phyloP scores from a whole-genome alignment of 371 early-diverging fungal species.

The Capniomyces stellatus region DNA sequence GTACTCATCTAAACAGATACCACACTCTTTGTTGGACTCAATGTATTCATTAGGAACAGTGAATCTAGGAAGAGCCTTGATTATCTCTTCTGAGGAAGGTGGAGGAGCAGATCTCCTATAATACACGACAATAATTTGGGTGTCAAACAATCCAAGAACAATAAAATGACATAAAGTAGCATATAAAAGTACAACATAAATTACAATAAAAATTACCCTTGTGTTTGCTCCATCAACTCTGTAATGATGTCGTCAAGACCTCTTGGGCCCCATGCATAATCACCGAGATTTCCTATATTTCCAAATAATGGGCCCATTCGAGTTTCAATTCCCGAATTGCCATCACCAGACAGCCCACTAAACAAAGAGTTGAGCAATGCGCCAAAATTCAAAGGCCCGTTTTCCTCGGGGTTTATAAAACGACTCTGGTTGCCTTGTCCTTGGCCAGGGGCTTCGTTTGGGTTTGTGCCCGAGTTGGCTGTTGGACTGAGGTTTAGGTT shows the following conservation, averaged over 20 bases:
- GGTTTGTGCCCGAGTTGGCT: neutral
- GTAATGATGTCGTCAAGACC: constrained; percentile 61
- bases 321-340: constrained; percentile 6
- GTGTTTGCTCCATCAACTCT: constrained; percentile 55
- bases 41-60: no score
- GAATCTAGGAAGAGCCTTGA: no score
- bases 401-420: constrained; percentile 20
- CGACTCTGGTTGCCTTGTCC: constrained; percentile 8
- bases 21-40: no score
- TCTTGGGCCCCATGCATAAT: constrained; percentile 24
- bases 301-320: constrained; percentile 10
- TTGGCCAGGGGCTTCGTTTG: constrained; percentile 1
- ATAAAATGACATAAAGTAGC: no score
- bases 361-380: constrained; percentile 13
- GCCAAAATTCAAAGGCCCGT: constrained; percentile 12
- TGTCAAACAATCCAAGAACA: no score
- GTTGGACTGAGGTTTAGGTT: neutral
- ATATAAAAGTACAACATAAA: no score
- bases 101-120: no score
- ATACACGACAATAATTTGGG: no score
- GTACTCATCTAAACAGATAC: no score
- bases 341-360: constrained; percentile 8
- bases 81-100: no score
- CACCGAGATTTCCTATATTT: constrained; percentile 19
- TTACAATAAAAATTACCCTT: no score